Percentiles rank a stretch among this genome's conserved stretches.
Conservation (phyloP, 2,329 filamentous ascomycete species). For the Colletotrichum chrysophilum region DNA sequence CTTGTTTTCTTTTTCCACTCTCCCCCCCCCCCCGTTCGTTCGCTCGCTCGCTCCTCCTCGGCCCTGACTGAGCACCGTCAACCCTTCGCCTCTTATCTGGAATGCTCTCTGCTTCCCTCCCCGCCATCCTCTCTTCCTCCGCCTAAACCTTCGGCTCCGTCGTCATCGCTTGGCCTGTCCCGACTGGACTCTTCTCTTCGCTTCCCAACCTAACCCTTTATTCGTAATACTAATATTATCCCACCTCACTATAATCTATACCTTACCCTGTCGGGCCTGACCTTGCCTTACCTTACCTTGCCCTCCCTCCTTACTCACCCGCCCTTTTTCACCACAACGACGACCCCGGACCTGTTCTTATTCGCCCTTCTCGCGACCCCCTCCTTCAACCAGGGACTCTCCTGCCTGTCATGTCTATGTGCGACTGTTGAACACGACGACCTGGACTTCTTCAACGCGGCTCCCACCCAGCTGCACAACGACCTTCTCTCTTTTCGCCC, state of each 20-base stretch:
- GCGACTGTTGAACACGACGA: conserved; percentile 6
- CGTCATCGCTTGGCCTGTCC: conserved; percentile 6
- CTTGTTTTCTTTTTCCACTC: background rate
- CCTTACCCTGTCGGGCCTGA: conserved; percentile 14
- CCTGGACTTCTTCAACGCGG: background rate
- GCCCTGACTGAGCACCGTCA: background rate
- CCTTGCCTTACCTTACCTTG: conserved; percentile 4
- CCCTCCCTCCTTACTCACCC: conserved; percentile 8
- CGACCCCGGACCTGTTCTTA: conserved; percentile 9
- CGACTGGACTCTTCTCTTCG: conserved; percentile 4
- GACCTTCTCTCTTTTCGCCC: background rate
- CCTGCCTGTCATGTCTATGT: conserved; percentile 18
- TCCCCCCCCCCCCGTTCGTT: background rate
- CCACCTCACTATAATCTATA: conserved; percentile 18
- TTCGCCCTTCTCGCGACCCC: conserved; percentile 1
- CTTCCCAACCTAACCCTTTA: conserved; percentile 13
- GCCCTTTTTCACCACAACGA: conserved; percentile 6
- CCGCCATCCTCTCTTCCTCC: background rate
- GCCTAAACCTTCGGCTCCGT: background rate
- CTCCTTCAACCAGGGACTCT: conserved; percentile 13
- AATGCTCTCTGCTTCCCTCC: conserved; percentile 12
- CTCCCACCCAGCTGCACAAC: background rate
- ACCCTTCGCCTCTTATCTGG: background rate
- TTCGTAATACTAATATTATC: conserved; percentile 22
- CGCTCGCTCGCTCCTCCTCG: background rate